These are phyloP conservation scores for Dittrichia graveolens DNA, from an alignment of 129 eudicot species.

Conservation along the genomic window DNA sequence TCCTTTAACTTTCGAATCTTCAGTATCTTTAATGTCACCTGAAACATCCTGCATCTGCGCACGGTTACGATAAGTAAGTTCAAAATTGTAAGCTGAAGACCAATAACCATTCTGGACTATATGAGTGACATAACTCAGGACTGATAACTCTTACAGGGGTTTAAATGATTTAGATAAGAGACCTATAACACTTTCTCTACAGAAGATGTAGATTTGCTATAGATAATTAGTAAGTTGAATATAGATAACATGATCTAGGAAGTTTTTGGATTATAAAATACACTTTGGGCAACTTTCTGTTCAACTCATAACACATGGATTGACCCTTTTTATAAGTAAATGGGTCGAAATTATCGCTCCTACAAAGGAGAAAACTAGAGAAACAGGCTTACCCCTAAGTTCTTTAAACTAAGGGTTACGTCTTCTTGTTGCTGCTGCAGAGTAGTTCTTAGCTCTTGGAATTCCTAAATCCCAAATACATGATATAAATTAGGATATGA, in stretches of 20 bases:
- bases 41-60: slow-evolving; percentile 69
- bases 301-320: background rate
- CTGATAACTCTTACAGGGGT: too few species aligned
- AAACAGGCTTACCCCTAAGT: slow-evolving; percentile 60
- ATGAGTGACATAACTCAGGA: background rate
- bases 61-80: slow-evolving; percentile 19
- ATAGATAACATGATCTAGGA: too few species aligned
- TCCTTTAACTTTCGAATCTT: slow-evolving; percentile 40
- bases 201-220: too few species aligned
- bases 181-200: too few species aligned
- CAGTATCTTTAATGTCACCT: slow-evolving; percentile 42
- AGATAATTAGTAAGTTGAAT: too few species aligned
- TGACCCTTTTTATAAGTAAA: background rate
- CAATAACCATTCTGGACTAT: background rate
- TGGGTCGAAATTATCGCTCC: background rate
- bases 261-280: too few species aligned
- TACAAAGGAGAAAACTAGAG: background rate
- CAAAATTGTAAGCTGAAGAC: background rate
- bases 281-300: background rate
- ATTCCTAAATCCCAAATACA: slow-evolving; percentile 52
- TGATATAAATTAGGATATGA: background rate
- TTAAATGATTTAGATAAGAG: too few species aligned
- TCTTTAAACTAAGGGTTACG: slow-evolving; percentile 74
- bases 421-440: slow-evolving; percentile 96
- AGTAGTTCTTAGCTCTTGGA: slow-evolving; percentile 81